Percentiles rank a stretch among this genome's conserved stretches.
Evolutionary conservation across 371 early-diverging fungal genomes (phyloP).

Genomic region (Rhizopus microsporus): DNA sequence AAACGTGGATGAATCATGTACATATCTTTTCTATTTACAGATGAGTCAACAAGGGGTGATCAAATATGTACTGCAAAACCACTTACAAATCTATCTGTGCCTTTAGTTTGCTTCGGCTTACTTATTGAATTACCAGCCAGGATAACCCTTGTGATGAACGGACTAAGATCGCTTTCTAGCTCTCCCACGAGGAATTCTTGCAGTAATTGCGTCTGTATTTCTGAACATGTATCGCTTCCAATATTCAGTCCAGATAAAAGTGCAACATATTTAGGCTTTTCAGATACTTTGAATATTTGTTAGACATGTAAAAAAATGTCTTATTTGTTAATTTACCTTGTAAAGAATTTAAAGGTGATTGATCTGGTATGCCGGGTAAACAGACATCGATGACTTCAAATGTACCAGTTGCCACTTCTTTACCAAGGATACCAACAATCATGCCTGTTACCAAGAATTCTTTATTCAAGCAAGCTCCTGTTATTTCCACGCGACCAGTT

Average conservation of each 20-base stretch:
- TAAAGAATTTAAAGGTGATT: conserved; percentile 36
- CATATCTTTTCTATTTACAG: conserved; percentile 51
- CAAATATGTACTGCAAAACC: neutral
- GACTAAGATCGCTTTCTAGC: conserved; percentile 59
- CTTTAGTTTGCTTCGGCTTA: conserved; percentile 31
- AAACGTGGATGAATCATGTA: conserved; percentile 51
- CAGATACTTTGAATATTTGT: neutral
- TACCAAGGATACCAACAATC: conserved; percentile 78
- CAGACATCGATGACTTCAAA: conserved; percentile 87
- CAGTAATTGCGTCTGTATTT: conserved; percentile 68
- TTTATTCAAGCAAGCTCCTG: conserved; percentile 54
- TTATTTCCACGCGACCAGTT: conserved; percentile 79
- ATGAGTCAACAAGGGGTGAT: neutral
- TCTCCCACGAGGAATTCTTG: conserved; percentile 81
- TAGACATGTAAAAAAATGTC: conserved; percentile 3
- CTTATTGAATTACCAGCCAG: conserved; percentile 78
- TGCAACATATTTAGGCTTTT: conserved; percentile 69
- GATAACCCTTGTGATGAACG: conserved; percentile 64
- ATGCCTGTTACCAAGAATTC: conserved; percentile 70
- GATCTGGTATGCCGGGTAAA: conserved; percentile 68
- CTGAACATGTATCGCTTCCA: conserved; percentile 46
- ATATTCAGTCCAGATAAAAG: conserved; percentile 80
- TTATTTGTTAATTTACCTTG: conserved; percentile 4
- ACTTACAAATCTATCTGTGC: conserved; percentile 35
- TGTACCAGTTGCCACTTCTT: conserved; percentile 65